Base-by-base conservation (phyloP, 1,284 basidiomycete species). In the Trametes versicolor region DNA sequence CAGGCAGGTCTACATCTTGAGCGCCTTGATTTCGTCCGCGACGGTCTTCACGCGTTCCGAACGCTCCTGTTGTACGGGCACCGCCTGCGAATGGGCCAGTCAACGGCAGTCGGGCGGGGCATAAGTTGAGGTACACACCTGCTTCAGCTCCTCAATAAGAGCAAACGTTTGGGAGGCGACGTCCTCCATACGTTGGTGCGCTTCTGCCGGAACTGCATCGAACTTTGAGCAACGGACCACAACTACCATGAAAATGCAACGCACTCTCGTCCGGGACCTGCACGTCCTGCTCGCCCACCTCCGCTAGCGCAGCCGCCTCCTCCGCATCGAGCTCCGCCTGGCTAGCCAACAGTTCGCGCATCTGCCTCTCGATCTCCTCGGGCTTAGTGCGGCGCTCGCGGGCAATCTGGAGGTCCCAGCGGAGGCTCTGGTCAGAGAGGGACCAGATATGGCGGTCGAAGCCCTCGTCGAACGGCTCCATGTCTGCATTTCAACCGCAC, bases 401-500 rank as follows among this genome's bases (percentile, higher is more conserved):
- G 8, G 71, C 71, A 37, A 70, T 69, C 55, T 72, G 67, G 8
- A 61, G 52, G 57, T 72, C 71, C 71, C 71, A 72, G 15, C 69
- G 65, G 27, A 72, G 59, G 53, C 69, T 70, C 34, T 71, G 69
- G 65, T 72, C 69, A 21, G 71, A 67, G 37, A 72, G 68, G 9
- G 69, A 63, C 71, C 71, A 72, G 48, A 72, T 72, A 29, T 72
- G 71, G 8, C 71, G 62, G 61, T 72, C 71, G 37, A 73, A 65
- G 47, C 68, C 86, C 75, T 95, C 93, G 73, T 95, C 93, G 73
- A 94, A 95, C 6, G 87, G 84, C 72, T 94, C 92, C 64, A 86
- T 85, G 27, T 90, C 91, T 92, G 17, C 43, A 10, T 25, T 34
- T 19, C 23, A n/a, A 29, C 12, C 21, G 25, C 29, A 8, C n/a